Percentiles rank a stretch among this genome's conserved stretches.
phyloP scores from a whole-genome alignment of 2,329 filamentous ascomycete genomes.

The Epichloe bromicola region DNA sequence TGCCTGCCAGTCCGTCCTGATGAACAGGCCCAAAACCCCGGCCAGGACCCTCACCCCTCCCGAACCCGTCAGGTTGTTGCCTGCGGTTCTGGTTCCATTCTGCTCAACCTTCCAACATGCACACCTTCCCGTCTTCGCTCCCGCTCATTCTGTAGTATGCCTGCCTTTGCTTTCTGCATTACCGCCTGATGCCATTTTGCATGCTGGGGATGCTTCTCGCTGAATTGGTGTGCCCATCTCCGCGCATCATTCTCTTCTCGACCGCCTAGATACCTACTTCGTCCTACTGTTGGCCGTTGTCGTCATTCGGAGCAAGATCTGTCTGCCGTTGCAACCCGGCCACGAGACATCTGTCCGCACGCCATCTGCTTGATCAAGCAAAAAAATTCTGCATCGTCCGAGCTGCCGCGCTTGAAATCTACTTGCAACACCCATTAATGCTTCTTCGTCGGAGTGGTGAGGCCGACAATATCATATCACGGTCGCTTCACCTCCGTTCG shows the following conservation, averaged over 20 bases:
- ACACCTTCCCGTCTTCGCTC: background rate
- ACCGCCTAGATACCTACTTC: background rate
- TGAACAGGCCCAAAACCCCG: background rate
- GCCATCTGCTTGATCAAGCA: background rate
- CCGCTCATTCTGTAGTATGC: background rate
- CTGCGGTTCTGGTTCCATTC: background rate
- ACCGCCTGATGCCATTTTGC: background rate
- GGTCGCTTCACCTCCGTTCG: background rate
- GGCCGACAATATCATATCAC: background rate
- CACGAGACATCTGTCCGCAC: background rate
- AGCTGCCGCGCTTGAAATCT: background rate
- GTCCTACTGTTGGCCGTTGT: background rate
- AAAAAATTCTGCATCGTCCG: background rate
- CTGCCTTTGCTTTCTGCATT: background rate
- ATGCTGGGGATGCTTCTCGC: background rate
- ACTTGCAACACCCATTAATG: background rate
- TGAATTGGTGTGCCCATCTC: background rate
- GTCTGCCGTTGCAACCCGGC: background rate
- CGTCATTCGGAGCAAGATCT: background rate
- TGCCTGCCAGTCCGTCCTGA: too few relatives aligned
- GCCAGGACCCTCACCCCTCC: background rate
- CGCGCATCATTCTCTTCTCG: background rate
- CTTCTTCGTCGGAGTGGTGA: background rate
- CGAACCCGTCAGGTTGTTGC: background rate
- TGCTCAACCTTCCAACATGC: background rate